These are phyloP conservation scores for Colletotrichum coccodes DNA, from an alignment of 2,329 filamentous ascomycete species.

Conservation along the genomic window DNA sequence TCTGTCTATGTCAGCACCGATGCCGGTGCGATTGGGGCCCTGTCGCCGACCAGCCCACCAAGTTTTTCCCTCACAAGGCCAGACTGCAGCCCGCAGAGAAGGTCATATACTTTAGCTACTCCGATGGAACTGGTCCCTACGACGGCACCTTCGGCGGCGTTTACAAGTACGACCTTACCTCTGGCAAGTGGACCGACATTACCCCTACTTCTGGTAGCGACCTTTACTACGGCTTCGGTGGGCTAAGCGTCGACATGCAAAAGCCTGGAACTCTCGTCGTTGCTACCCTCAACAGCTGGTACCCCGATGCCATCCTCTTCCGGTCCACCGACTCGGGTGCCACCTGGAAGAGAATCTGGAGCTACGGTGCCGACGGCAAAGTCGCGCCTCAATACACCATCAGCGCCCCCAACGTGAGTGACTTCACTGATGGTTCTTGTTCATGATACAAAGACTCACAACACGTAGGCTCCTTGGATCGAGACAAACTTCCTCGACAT, in stretches of 20 bases:
- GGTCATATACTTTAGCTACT: conserved; percentile 60
- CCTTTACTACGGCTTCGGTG: conserved; percentile 65
- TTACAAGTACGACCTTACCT: conserved; percentile 62
- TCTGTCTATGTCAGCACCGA: conserved; percentile 65
- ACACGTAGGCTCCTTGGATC: conserved; percentile 59
- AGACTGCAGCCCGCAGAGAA: conserved; percentile 61
- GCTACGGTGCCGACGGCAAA: conserved; percentile 40
- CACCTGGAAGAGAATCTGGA: conserved; percentile 65
- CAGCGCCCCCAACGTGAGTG: conserved; percentile 40
- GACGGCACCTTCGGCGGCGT: conserved; percentile 64
- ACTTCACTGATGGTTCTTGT: not conserved
- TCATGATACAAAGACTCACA: not conserved
- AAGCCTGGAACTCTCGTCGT: conserved; percentile 67
- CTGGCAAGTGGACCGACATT: conserved; percentile 63
- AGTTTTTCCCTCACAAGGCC: conserved; percentile 64
- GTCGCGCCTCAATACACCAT: conserved; percentile 27
- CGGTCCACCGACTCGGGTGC: conserved; percentile 64
- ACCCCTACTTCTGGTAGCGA: conserved; percentile 60
- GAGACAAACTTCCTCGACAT: conserved; percentile 57
- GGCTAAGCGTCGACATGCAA: conserved; percentile 62
- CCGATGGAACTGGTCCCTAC: conserved; percentile 65
- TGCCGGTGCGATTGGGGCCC: conserved; percentile 63
- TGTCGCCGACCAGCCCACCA: conserved; percentile 59
- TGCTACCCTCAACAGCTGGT: conserved; percentile 68
- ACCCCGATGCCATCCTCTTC: conserved; percentile 66